Base-by-base conservation (phyloP, 441 rosid species). In the Viola pubescens region DNA sequence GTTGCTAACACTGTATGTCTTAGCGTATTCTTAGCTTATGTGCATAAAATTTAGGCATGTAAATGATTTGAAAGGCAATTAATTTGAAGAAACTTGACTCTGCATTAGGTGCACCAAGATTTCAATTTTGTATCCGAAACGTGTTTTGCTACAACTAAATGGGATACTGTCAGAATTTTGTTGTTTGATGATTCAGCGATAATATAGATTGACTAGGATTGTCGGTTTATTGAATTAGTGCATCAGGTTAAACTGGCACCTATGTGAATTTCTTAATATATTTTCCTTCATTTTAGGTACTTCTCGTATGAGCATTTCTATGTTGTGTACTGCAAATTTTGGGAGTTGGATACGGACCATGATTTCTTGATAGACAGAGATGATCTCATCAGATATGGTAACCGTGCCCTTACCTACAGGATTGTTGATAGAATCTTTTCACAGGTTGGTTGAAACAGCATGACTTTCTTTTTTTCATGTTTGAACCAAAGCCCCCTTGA, bases 301-400 rank as follows among this genome's bases (percentile, higher is more conserved):
- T 92, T 92, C 74, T 94, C 99, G 1, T 92, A 89, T 64, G 98
- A 92, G 62, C 98, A 92, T 77, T 92, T 92, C 68, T 92, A 92
- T 63, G 97, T 92, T 56, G 80, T 92, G 78, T 91, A 91, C 83
- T 91, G 98, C 86, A 91, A 91, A 83, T 92, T 89, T 64, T 92
- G 96, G 98, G 96, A 92, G 79, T 85, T 92, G 72, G 97, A 94
- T 69, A 81, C 88, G 1, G 99, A 94, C 73, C 97, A 94, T 54
- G 99, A 94, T 82, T 88, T 94, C 80, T 67, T 86, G 69, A 94
- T 94, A 16, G 94, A 90, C 83, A 88, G 83, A 77, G 98, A 94
- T 80, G 83, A 88, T 75, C 96, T 94, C 43, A 82, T 94, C 72
- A 80, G 82, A 88, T 94, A 94, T 78, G 95, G 97, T 64, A 88